phyloP scores from a whole-genome alignment of 148 eudicot genomes.

The Camellia sinensis region DNA sequence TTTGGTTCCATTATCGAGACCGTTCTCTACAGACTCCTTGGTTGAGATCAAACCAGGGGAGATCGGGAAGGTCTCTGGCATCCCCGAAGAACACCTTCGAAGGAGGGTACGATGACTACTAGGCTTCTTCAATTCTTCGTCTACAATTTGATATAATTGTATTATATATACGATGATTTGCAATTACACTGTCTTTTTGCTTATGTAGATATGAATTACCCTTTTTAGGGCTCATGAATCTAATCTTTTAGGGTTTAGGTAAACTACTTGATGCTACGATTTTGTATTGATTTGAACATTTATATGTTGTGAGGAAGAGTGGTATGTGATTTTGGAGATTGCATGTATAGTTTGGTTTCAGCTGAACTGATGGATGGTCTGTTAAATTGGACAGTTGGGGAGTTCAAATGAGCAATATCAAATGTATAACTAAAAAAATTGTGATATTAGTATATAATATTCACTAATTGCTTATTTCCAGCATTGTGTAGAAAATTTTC shows the following conservation, averaged over 20 bases:
- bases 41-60: conserved; percentile 62
- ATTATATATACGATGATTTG: not conserved
- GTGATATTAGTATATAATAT: not conserved
- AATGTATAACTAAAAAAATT: not conserved
- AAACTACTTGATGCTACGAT: too few species aligned
- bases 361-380: not conserved
- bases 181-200: not conserved
- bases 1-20: conserved; percentile 27
- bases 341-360: not conserved
- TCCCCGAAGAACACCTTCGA: conserved; percentile 68
- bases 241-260: too few species aligned
- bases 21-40: conserved; percentile 58
- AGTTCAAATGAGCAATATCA: not conserved
- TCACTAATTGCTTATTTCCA: not conserved
- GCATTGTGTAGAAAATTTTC: conserved; percentile 1
- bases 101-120: conserved; percentile 41
- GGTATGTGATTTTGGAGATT: not conserved
- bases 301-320: too few species aligned
- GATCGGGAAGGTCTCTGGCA: conserved; percentile 74
- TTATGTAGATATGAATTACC: not conserved
- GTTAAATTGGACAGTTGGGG: not conserved
- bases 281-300: too few species aligned
- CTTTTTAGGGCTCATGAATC: not conserved
- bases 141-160: not conserved
- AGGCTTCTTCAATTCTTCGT: too few species aligned